Evolutionary conservation across 129 eudicot species (phyloP), one percentile per base, ranked within the genome.

Genomic region (Rutidosis leptorrhynchoides): DNA sequence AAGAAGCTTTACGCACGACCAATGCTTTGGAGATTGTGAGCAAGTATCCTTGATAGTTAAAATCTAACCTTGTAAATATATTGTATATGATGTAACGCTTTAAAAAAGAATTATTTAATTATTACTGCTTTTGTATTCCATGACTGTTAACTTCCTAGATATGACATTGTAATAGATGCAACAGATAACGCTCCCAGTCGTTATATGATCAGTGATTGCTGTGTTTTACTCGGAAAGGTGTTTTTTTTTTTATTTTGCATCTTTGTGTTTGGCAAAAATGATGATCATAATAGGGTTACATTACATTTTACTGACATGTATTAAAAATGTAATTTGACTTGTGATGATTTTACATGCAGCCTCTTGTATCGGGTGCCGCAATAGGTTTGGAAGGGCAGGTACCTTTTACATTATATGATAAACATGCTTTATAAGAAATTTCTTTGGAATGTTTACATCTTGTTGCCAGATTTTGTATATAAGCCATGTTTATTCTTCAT

Each of bases 341-440:
- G 67, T 46, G 56, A 37, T 62, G 51, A 57, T 53, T 64, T 17
- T 74, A 23, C 48, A 24, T 82, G 85, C 84, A 93, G 99, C 95
- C 99, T 69, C 96, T 93, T 64, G 88, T 93, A 68, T 93, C 96
- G 48, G 99, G 99, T 74, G 99, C 99, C 74, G 99, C 99, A 29
- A 73, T 93, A 25, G 99, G 99, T 67, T 79, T 93, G 66, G 99
- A 89, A 79, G 99, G 99, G 57, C 99, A 93, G 96, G 99, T 93
- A 81, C 45, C 19, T 2, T 43, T 32, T 26, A 33, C 19, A 28
- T 20, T 60, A 5, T 6, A 45, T 48, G 5, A 33, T 69, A n/a
- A n/a, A n/a, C n/a, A n/a, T n/a, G n/a, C n/a, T n/a, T n/a, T 40
- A 46, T 46, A 46, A 16, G n/a, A 46, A 16, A 2, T 4, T 10